phyloP scores from a whole-genome alignment of 768 basidiomycete genomes.

The Boletus pseudopeckii region DNA sequence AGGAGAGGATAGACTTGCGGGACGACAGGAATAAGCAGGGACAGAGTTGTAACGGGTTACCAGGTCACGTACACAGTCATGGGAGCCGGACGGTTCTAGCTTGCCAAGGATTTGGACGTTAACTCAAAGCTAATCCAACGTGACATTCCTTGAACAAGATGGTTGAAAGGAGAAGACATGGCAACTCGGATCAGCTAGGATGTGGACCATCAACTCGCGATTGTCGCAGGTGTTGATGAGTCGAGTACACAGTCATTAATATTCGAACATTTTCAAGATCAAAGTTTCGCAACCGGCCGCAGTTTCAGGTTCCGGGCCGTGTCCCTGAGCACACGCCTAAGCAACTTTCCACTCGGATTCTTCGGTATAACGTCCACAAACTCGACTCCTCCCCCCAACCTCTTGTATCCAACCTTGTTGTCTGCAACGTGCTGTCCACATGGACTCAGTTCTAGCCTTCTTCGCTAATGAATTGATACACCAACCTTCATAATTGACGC shows the following conservation, averaged over 20 bases:
- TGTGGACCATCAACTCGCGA: background rate
- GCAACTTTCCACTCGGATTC: slow-evolving; percentile 69
- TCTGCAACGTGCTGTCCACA: slow-evolving; percentile 54
- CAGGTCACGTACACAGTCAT: background rate
- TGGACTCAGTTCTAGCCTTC: background rate
- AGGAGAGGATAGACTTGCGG: background rate
- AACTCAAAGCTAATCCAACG: background rate
- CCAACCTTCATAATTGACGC: slow-evolving; percentile 53
- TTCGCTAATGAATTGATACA: background rate
- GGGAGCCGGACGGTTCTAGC: background rate
- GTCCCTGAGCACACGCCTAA: slow-evolving; percentile 53
- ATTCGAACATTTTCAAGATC: slow-evolving; percentile 4
- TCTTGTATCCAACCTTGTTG: slow-evolving; percentile 58
- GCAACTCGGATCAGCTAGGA: background rate
- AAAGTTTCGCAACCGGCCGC: slow-evolving; percentile 27
- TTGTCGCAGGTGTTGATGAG: background rate
- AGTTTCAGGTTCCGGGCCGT: slow-evolving; percentile 35
- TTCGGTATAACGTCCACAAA: slow-evolving; percentile 63
- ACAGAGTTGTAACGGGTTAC: background rate
- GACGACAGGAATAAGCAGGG: background rate
- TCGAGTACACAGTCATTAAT: background rate
- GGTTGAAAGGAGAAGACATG: background rate
- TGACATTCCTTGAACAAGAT: too few relatives aligned
- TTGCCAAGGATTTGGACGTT: background rate
- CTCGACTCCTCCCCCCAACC: slow-evolving; percentile 57